Evolutionary conservation across 2,329 filamentous ascomycete genomes (phyloP).

Genomic region (Fusarium decemcellulare): DNA sequence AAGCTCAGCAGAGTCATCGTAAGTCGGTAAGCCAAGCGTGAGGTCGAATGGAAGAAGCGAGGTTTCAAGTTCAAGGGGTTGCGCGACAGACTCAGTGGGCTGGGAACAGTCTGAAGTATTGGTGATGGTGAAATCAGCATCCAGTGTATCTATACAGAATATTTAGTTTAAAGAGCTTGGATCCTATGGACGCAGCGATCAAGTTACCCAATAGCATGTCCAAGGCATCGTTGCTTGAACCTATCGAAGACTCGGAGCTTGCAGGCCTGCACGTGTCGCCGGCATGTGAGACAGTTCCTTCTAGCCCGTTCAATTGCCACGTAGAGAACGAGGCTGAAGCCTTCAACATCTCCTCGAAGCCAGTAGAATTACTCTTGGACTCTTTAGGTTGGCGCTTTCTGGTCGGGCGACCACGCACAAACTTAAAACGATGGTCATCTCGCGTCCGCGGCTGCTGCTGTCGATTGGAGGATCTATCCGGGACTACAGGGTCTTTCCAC

Average conservation of each 20-base stretch:
- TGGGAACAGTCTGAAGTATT: background rate
- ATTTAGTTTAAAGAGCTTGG: no score
- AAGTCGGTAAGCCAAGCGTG: no score
- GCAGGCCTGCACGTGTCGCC: background rate
- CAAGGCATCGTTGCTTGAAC: background rate
- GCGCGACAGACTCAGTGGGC: background rate
- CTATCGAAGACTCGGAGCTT: background rate
- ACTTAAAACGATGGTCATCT: constrained; percentile 9
- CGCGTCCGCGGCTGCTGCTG: background rate
- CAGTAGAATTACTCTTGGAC: background rate
- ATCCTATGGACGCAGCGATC: no score
- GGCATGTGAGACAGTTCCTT: background rate
- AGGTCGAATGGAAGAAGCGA: no score
- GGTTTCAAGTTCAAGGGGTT: background rate
- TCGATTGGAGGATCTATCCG: background rate
- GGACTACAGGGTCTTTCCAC: constrained; percentile 10
- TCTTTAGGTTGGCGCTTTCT: constrained; percentile 1
- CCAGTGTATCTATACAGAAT: background rate
- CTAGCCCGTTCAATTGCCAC: constrained; percentile 4
- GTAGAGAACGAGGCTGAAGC: background rate
- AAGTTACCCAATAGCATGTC: background rate
- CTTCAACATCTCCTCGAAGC: background rate
- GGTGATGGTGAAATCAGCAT: background rate
- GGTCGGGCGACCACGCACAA: constrained; percentile 7
- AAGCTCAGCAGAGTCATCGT: background rate